These are phyloP conservation scores for Platanus orientalis DNA, from an alignment of 164 flowering plant species.

Conservation along the genomic window DNA sequence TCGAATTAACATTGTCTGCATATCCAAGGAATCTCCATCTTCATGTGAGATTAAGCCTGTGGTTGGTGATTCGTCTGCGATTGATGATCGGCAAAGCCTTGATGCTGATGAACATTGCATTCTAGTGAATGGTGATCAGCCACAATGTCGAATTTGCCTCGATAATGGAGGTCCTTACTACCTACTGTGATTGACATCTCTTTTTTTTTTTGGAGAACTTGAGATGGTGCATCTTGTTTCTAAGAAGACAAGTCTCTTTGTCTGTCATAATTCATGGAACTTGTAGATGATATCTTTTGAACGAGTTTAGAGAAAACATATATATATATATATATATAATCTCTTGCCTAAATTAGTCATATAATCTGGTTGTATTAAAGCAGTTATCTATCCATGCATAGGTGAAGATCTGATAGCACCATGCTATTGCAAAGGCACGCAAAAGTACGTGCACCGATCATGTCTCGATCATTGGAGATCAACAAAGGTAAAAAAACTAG, in stretches of 20 bases:
- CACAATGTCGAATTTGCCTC: conserved; percentile 95
- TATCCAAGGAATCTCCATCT: conserved; percentile 39
- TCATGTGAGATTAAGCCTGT: conserved; percentile 58
- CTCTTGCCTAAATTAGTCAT: too few species aligned
- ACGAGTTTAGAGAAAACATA: not conserved
- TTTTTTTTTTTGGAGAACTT: conserved; percentile 10
- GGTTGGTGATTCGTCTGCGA: conserved; percentile 29
- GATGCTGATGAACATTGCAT: conserved; percentile 47
- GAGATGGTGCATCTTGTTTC: conserved; percentile 7
- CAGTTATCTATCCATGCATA: conserved; percentile 21
- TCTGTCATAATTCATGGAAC: not conserved
- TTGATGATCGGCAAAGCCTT: conserved; percentile 25
- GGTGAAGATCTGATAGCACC: conserved; percentile 95
- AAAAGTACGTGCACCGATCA: conserved; percentile 90
- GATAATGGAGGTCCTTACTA: conserved; percentile 68
- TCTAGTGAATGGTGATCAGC: conserved; percentile 62
- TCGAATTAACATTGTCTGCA: conserved; percentile 23
- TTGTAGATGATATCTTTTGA: not conserved
- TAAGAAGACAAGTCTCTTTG: not conserved
- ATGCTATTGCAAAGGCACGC: conserved; percentile 94
- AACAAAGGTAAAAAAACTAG: conserved; percentile 62
- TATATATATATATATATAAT: too few species aligned
- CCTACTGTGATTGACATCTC: conserved; percentile 9
- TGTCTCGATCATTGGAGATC: conserved; percentile 99
- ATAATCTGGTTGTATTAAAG: conserved; percentile 1